Base-by-base conservation (phyloP, 192 early-diverging fungal species). In the Coemansia sp. region DNA sequence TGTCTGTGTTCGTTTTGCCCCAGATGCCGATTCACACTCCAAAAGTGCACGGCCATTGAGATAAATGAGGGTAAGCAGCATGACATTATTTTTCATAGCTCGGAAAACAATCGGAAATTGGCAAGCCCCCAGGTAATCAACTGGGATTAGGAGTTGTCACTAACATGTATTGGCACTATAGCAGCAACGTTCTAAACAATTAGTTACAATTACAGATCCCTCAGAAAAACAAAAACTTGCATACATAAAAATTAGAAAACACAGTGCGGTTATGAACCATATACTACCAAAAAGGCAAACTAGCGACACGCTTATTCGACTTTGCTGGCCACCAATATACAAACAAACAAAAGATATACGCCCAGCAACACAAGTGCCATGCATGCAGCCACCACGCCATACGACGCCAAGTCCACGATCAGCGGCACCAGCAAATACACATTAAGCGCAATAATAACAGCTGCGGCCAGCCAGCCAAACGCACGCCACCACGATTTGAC, bases 381-480 rank as follows among this genome's bases (percentile, higher is more conserved):
- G 15, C 61, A 54, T 12, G 65, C 61, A 1, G 56, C 52, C 25
- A 26, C 42, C 19, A 52, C 38, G n/a, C 75, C 66, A 14, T 51
- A 38, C 12, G 55, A 40, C 2, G 75, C 75, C 20, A 72, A 40
- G 54, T 69, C 42, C 5, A 65, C 20, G 11, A 72, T 59, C 11
- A 78, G 42, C n/a, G 77, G 77, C 38, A 73, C 36, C 37, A 87
- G 72, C 17, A 86, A 37, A 37, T 84, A 84, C 8, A 84, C 65
- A 49, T 88, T 88, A 19, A 88, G 75, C 17, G 74, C 76, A 49
- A 87, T 84, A 19, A 87, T 75, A 17, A 83, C 81, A 2, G 59
- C 55, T 4, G 86, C 83, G 3, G 84, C 52, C 2, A 25, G 54
- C 86, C 87, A 88, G 54, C 70, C 72, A 65, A 62, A 69, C 26